phyloP scores from a whole-genome alignment of 2,329 filamentous ascomycete genomes.

The Sphaceloma murrayae region DNA sequence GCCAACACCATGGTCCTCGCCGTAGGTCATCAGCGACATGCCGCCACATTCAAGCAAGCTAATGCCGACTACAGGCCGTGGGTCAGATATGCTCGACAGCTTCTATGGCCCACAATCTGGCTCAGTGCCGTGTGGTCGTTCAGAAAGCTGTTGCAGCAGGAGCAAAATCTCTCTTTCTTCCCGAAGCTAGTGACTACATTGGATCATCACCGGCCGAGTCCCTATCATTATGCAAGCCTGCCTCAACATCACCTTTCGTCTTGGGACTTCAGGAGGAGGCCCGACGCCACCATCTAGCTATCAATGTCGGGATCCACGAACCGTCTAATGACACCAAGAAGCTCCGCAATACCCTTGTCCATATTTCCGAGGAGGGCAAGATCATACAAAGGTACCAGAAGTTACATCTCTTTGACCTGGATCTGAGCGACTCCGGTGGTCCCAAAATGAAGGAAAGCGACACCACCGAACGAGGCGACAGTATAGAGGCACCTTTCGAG shows the following conservation, averaged over 20 bases:
- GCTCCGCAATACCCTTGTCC: constrained; percentile 56
- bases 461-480: constrained; percentile 58
- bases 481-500: constrained; percentile 60
- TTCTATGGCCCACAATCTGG: constrained; percentile 67
- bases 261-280: constrained; percentile 63
- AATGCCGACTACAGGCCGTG: constrained; percentile 54
- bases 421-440: constrained; percentile 47
- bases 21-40: constrained; percentile 17
- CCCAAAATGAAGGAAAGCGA: constrained; percentile 54
- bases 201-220: constrained; percentile 58
- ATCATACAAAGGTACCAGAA: constrained; percentile 69
- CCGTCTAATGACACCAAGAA: constrained; percentile 45
- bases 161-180: constrained; percentile 82
- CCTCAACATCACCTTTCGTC: constrained; percentile 61
- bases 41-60: background rate
- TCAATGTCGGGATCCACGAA: constrained; percentile 85
- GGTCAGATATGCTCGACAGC: constrained; percentile 84
- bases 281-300: constrained; percentile 51
- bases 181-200: constrained; percentile 88
- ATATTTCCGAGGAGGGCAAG: constrained; percentile 53
- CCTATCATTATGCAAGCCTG: constrained; percentile 58
- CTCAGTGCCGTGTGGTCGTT: constrained; percentile 64
- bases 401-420: constrained; percentile 79
- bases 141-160: constrained; percentile 63
- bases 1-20: constrained; percentile 26